Conservation (phyloP, 306 rosid species). For the Lablab purpureus region DNA sequence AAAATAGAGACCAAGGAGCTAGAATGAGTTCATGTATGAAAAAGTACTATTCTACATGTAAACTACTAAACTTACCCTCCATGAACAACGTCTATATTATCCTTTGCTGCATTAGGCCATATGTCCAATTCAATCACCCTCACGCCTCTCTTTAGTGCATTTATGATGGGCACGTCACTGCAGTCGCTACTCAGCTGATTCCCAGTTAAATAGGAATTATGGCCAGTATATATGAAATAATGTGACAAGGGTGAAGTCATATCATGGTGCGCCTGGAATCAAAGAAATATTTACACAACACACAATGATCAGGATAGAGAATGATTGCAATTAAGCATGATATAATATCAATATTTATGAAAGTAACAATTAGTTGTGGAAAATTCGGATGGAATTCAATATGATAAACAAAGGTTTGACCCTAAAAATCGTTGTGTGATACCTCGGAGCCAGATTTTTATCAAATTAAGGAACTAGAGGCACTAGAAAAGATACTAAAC, state of each 20-base stretch:
- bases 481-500: slow-evolving; percentile 34
- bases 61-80: slow-evolving; percentile 65
- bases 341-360: background rate
- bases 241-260: slow-evolving; percentile 93
- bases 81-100: slow-evolving; percentile 89
- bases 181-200: slow-evolving; percentile 98
- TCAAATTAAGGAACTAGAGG: background rate
- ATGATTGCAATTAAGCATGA: background rate
- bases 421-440: background rate
- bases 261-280: slow-evolving; percentile 81
- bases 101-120: slow-evolving; percentile 92
- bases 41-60: background rate
- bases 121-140: slow-evolving; percentile 94
- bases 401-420: slow-evolving; percentile 9
- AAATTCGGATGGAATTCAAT: background rate
- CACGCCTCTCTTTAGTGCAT: slow-evolving; percentile 84
- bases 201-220: slow-evolving; percentile 94
- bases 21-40: background rate
- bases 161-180: slow-evolving; percentile 83
- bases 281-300: slow-evolving; percentile 35
- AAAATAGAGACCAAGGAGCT: slow-evolving; percentile 2
- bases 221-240: slow-evolving; percentile 93
- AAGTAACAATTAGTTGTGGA: slow-evolving; percentile 22
- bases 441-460: background rate
- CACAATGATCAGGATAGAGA: slow-evolving; percentile 41